A percentile compares a stretch with the other conserved stretches of the same genome.
Conservation (phyloP, 257 asterid genomes). For the Salvia splendens region DNA sequence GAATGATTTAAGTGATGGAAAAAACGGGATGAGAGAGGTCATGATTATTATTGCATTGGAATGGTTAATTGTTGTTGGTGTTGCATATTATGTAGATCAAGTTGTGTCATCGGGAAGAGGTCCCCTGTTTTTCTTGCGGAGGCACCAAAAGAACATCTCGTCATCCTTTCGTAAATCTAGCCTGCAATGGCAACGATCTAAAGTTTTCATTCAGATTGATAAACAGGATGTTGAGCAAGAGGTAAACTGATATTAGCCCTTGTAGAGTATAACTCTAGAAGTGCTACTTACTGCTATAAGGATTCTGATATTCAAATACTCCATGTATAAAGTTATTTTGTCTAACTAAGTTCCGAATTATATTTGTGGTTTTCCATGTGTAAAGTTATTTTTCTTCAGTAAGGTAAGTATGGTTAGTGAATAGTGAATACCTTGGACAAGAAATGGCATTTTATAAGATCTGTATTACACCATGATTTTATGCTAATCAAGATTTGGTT, state of each 20-base stretch:
- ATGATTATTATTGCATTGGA: conserved; percentile 71
- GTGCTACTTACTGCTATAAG: neutral
- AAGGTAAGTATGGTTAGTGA: neutral
- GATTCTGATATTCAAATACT: conserved; percentile 12
- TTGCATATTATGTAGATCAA: conserved; percentile 80
- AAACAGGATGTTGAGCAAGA: conserved; percentile 80
- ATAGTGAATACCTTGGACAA: neutral
- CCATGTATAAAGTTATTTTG: neutral
- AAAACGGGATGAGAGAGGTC: conserved; percentile 75
- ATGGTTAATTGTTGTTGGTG: conserved; percentile 73
- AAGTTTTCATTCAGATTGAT: conserved; percentile 71
- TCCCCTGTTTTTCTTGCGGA: conserved; percentile 57
- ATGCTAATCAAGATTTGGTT: conserved; percentile 5
- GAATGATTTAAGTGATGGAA: conserved; percentile 64
- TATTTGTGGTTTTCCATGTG: conserved; percentile 14
- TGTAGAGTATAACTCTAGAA: conserved; percentile 2
- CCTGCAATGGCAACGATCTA: conserved; percentile 69
- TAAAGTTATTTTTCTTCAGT: neutral
- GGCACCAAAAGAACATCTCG: conserved; percentile 47
- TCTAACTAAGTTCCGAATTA: neutral
- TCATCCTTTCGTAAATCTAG: conserved; percentile 66
- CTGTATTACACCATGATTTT: conserved; percentile 6
- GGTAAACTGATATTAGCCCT: conserved; percentile 43
- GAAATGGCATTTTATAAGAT: neutral
- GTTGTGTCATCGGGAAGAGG: conserved; percentile 69